Conservation (phyloP, 352 stramenopile genomes). For the Phytophthora fragariae region DNA sequence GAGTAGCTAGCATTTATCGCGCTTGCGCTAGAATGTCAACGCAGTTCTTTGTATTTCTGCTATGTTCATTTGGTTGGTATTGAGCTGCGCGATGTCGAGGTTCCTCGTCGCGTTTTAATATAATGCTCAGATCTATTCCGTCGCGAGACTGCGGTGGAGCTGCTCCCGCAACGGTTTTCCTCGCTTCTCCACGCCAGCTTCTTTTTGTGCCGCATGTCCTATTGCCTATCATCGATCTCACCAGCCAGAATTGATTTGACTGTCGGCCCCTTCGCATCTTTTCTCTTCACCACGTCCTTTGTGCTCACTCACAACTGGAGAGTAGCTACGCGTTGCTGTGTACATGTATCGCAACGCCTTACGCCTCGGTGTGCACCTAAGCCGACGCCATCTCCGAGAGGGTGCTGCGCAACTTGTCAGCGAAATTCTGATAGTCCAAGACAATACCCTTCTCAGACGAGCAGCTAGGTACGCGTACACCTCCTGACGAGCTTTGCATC, state of each 20-base stretch:
- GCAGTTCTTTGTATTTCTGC: slow-evolving; percentile 32
- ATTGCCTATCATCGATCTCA: slow-evolving; percentile 34
- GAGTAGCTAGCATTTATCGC: slow-evolving; percentile 13
- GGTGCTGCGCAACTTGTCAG: slow-evolving; percentile 83
- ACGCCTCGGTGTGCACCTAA: slow-evolving; percentile 31
- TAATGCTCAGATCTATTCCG: slow-evolving; percentile 39
- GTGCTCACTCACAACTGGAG: neutral
- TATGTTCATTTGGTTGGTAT: slow-evolving; percentile 8
- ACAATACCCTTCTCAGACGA: slow-evolving; percentile 73
- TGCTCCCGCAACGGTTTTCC: slow-evolving; percentile 8
- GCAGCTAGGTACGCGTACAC: slow-evolving; percentile 81
- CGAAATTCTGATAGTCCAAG: slow-evolving; percentile 82
- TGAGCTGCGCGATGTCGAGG: slow-evolving; percentile 16
- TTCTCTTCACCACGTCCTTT: slow-evolving; percentile 18
- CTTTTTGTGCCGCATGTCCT: slow-evolving; percentile 24
- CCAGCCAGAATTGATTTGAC: slow-evolving; percentile 8
- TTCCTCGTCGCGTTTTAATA: slow-evolving; percentile 26
- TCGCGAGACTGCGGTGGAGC: slow-evolving; percentile 8
- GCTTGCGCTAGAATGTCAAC: slow-evolving; percentile 36
- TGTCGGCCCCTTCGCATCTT: slow-evolving; percentile 12
- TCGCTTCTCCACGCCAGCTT: slow-evolving; percentile 21
- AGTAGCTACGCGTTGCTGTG: neutral
- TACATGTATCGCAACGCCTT: neutral
- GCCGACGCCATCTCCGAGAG: slow-evolving; percentile 89
- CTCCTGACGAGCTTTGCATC: slow-evolving; percentile 82